Base-by-base conservation (phyloP, 225 moss, liverwort and hornwort species). In the Pseudoscleropodium purum region DNA sequence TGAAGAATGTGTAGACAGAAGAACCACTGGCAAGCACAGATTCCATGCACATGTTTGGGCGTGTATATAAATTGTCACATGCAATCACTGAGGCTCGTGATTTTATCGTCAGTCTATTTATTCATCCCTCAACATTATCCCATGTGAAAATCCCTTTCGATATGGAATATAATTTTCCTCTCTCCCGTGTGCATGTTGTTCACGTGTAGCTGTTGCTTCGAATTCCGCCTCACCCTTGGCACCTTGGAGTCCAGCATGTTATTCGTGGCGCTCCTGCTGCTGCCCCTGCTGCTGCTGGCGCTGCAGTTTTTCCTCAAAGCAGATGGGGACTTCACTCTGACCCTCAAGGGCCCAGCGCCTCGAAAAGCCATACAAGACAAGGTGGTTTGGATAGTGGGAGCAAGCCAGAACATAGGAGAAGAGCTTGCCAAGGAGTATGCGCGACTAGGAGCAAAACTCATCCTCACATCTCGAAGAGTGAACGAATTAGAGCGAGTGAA, bases 361-460 rank as follows among this genome's bases (percentile, higher is more conserved):
- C 89, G 88, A 25, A 85, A 86, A 66, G 93, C 93, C 57, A 93
- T 96, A 47, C 92, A 94, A 82, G 93, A 92, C 91, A 98, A 98
- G 94, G 97, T 96, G 79, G 96, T 98, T 62, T 98, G 97, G 97
- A 95, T 98, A 69, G 92, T 94, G 41, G 97, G 97, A 82, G 96
- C 97, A 20, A 98, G 97, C 84, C 96, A 98, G 83, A 95, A 96
- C 82, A 95, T 96, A 61, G 97, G 97, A 84, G 95, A 95, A 89
- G 91, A 89, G 87, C 89, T 98, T 85, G 95, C 96, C 19, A 92
- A 93, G 59, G 95, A 96, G 83, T 98, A 96, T 87, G 92, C 95
- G 39, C 75, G 91, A 36, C 91, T 94, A 34, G 97, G 97, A 82
- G 97, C 97, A 15, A 98, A 93, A 85, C 89, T 98, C 16, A 94